These are phyloP conservation scores for Benincasa hispida DNA, from an alignment of 306 rosid species.

Conservation along the genomic window DNA sequence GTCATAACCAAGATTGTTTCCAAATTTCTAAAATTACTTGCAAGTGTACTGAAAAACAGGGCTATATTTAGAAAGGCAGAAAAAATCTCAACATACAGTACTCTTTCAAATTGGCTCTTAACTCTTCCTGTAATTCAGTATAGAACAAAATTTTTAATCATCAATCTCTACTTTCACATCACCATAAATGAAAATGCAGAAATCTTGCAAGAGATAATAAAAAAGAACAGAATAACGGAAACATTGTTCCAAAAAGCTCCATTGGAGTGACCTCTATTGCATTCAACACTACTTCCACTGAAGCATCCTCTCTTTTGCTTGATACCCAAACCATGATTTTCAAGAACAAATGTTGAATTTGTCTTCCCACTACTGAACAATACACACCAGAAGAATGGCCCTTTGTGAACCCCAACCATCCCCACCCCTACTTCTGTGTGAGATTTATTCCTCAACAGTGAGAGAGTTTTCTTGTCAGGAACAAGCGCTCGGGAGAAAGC, in stretches of 20 bases:
- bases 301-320: slow-evolving; percentile 72
- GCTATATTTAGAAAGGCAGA: not conserved
- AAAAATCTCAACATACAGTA: not conserved
- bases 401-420: slow-evolving; percentile 53
- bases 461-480: slow-evolving; percentile 32
- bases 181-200: not conserved
- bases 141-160: not conserved
- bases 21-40: not conserved
- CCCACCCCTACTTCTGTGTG: slow-evolving; percentile 81
- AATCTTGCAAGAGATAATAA: slow-evolving; percentile 17
- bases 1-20: not conserved
- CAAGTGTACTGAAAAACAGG: not conserved
- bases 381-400: slow-evolving; percentile 73
- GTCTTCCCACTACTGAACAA: slow-evolving; percentile 58
- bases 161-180: not conserved
- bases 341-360: slow-evolving; percentile 72
- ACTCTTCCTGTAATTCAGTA: slow-evolving; percentile 1
- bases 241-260: slow-evolving; percentile 13
- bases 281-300: slow-evolving; percentile 62
- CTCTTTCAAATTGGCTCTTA: not conserved
- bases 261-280: slow-evolving; percentile 35
- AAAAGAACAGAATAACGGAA: slow-evolving; percentile 11
- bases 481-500: slow-evolving; percentile 45
- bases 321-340: slow-evolving; percentile 63
- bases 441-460: slow-evolving; percentile 51